These are phyloP conservation scores for Gossypium davidsonii DNA, from an alignment of 441 rosid species.

Conservation along the genomic window DNA sequence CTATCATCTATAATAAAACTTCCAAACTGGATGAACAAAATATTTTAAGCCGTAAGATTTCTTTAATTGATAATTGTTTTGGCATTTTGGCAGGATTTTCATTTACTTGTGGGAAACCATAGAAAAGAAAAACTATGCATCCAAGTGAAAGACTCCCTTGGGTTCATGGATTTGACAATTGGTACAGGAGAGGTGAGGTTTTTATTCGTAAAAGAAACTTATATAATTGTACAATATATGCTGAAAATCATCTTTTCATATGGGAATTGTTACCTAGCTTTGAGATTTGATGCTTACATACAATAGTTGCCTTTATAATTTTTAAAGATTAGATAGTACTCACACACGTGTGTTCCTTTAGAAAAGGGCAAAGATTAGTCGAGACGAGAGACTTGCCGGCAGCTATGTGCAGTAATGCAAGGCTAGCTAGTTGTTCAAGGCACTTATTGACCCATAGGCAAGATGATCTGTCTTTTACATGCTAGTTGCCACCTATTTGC, in stretches of 20 bases:
- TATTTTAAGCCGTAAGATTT: slow-evolving; percentile 4
- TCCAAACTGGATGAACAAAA: background rate
- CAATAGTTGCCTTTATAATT: background rate
- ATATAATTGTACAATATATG: background rate
- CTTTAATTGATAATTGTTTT: slow-evolving; percentile 10
- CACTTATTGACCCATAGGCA: background rate
- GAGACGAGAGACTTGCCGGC: background rate
- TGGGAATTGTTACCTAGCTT: background rate
- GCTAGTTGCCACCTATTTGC: background rate
- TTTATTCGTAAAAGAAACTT: background rate
- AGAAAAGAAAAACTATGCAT: slow-evolving; percentile 66
- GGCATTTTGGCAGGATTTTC: slow-evolving; percentile 68
- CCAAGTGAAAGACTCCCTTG: slow-evolving; percentile 83
- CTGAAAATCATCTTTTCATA: background rate
- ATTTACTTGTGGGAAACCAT: slow-evolving; percentile 85
- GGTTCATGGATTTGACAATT: slow-evolving; percentile 64
- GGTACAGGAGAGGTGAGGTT: slow-evolving; percentile 79
- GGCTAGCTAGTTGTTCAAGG: slow-evolving; percentile 1
- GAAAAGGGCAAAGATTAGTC: background rate
- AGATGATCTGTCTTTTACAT: background rate
- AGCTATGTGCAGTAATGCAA: background rate
- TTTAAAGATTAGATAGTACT: background rate
- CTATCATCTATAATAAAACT: background rate
- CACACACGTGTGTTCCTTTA: background rate
- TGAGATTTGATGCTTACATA: background rate